Percentiles rank a stretch among this genome's conserved stretches.
Evolutionary conservation across 2,329 filamentous ascomycete species (phyloP).

Genomic region (Thielaviopsis musarum): DNA sequence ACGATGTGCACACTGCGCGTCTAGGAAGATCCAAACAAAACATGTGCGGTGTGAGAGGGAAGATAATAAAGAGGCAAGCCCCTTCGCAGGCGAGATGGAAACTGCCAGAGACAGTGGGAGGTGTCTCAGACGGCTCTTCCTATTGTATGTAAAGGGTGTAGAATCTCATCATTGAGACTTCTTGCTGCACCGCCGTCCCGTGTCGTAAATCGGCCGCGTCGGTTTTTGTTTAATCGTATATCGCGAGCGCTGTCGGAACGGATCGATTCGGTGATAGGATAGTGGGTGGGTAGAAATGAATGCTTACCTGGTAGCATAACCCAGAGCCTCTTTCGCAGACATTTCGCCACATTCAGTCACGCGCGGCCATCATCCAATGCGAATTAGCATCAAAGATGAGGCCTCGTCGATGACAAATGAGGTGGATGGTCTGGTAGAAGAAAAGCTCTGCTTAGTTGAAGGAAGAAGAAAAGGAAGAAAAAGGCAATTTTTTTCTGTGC

Average conservation of each 20-base stretch:
- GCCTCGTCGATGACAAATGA: neutral
- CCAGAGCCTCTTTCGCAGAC: neutral
- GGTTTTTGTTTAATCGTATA: too few species aligned
- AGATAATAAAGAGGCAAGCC: constrained; percentile 9
- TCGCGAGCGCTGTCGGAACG: too few species aligned
- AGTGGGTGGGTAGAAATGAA: neutral
- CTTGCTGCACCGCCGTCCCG: too few species aligned
- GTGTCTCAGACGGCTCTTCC: constrained; percentile 28
- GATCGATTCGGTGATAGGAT: neutral
- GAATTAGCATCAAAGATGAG: neutral
- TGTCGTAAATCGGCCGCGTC: too few species aligned
- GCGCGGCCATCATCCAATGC: neutral
- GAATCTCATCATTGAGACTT: constrained; percentile 22
- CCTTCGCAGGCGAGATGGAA: constrained; percentile 13
- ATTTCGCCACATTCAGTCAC: neutral
- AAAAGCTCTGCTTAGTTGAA: neutral
- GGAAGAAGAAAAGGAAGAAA: neutral
- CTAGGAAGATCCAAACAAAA: constrained; percentile 8
- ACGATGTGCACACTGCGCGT: constrained; percentile 19
- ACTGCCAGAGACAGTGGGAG: constrained; percentile 13
- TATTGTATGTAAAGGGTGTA: constrained; percentile 18
- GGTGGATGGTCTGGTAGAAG: neutral
- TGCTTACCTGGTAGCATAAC: neutral
- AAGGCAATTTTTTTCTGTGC: neutral
- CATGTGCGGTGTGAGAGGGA: constrained; percentile 9